A percentile compares a stretch with the other conserved stretches of the same genome.
Evolutionary conservation across 495 filamentous ascomycete species (phyloP).

Genomic region (Lichenothelia convexa): DNA sequence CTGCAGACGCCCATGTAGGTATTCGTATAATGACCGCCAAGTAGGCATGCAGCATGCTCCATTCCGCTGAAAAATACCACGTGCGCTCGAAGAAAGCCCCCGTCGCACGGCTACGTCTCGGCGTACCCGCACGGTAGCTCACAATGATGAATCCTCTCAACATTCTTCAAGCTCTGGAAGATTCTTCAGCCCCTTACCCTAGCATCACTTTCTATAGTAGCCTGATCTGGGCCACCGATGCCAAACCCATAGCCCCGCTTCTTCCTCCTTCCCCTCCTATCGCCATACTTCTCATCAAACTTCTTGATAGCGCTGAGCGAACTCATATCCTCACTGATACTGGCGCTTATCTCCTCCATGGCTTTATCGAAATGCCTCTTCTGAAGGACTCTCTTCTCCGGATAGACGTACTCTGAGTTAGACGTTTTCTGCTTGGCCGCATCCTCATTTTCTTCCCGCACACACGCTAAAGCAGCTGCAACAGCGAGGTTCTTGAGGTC

Average conservation of each 20-base stretch:
- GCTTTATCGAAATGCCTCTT: constrained; percentile 65
- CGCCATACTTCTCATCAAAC: constrained; percentile 92
- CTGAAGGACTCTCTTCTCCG: constrained; percentile 46
- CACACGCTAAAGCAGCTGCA: constrained; percentile 72
- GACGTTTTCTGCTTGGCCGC: too few species aligned
- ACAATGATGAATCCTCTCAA: too few species aligned
- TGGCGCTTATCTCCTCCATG: constrained; percentile 76
- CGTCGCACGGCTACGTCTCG: too few species aligned
- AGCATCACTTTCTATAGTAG: constrained; percentile 10
- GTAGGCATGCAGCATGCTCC: too few species aligned
- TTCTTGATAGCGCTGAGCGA: constrained; percentile 70
- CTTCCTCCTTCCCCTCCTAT: constrained; percentile 55
- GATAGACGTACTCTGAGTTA: constrained; percentile 48
- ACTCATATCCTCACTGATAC: constrained; percentile 88
- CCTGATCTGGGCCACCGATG: constrained; percentile 11
- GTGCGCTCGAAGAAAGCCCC: too few species aligned
- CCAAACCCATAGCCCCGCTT: constrained; percentile 52
- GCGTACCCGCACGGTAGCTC: too few species aligned
- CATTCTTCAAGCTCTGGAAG: too few species aligned
- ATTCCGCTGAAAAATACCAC: too few species aligned
- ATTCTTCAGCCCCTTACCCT: constrained; percentile 10
- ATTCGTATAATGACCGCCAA: too few species aligned
- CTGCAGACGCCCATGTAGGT: too few species aligned
- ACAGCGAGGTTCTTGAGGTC: constrained; percentile 91
- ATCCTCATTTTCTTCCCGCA: constrained; percentile 45